Evolutionary conservation across 768 basidiomycete species (phyloP), one percentile per base, ranked within the genome.

Genomic region (Roridomyces roridus): DNA sequence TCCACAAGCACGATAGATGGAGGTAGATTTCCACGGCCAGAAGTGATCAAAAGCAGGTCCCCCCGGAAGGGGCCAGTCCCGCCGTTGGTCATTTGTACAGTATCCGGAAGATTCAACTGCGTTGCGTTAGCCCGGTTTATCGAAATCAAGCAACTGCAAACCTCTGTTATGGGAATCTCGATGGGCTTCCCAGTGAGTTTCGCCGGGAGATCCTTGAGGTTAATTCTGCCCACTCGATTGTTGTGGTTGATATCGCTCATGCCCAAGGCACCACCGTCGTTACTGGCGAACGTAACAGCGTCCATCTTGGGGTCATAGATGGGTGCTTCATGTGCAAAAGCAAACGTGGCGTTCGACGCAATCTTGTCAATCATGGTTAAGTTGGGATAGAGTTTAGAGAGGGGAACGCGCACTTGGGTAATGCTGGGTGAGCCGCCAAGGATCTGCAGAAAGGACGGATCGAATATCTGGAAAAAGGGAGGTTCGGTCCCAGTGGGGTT

Each of bases 271-370:
- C 87, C 88, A 6, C 89, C 89, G 51, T 82, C 84, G 57, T 85
- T 89, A 70, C 86, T 87, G 6, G 82, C 78, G 65, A 93, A 93
- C 73, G 85, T 87, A 2, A 93, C 76, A 59, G 87, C 84, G 63
- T 91, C 82, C n/a, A 85, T 86, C n/a, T 76, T 79, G 6, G 85
- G 72, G 28, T 83, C 73, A 69, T 85, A 91, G 2, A 92, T 76
- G 0, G 89, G 88, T 3, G 88, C 91, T 71, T 94, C 92, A 66
- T 93, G 91, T 17, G 89, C 90, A 59, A 91, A 85, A 3, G 86
- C 86, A 68, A 86, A 87, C 4, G 78, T 82, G 4, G 80, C 78
- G 55, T 85, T 83, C 8, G 81, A 79, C 0, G 85, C 84, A 43
- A 94, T 81, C 55, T 82, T 68, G n/a, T n/a, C n/a, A n/a, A n/a